Evolutionary conservation across 306 rosid genomes (phyloP).

Genomic region (Malus sieversii): DNA sequence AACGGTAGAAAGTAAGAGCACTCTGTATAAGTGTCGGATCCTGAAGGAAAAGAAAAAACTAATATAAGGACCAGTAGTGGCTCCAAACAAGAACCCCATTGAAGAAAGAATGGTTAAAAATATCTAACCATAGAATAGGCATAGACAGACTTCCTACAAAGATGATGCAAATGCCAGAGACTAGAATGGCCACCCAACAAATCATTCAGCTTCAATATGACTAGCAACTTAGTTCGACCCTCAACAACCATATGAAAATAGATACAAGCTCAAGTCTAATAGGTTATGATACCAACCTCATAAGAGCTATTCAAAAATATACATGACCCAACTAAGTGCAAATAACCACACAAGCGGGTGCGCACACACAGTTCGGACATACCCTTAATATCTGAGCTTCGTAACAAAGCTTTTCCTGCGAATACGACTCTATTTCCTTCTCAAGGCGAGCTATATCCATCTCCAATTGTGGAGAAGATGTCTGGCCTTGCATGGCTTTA

Average conservation of each 20-base stretch:
- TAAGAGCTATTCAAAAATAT: not conserved
- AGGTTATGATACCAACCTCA: not conserved
- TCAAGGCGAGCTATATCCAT: slow-evolving; percentile 75
- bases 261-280: not conserved
- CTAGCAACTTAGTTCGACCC: not conserved
- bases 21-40: slow-evolving; percentile 72
- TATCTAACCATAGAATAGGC: not conserved
- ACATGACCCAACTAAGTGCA: not conserved
- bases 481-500: slow-evolving; percentile 61
- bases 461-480: slow-evolving; percentile 54
- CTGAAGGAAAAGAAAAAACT: slow-evolving; percentile 27
- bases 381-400: slow-evolving; percentile 98
- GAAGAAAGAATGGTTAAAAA: not conserved
- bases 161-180: not conserved
- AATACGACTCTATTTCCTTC: slow-evolving; percentile 73
- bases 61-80: not conserved
- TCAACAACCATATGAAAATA: not conserved
- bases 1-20: slow-evolving; percentile 76
- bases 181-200: not conserved
- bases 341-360: not conserved
- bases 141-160: not conserved
- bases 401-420: slow-evolving; percentile 81
- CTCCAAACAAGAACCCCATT: not conserved
- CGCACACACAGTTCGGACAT: slow-evolving; percentile 1
- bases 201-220: not conserved